These are phyloP conservation scores for Quercus aquifolioides DNA, from an alignment of 306 rosid genomes.

Conservation along the genomic window DNA sequence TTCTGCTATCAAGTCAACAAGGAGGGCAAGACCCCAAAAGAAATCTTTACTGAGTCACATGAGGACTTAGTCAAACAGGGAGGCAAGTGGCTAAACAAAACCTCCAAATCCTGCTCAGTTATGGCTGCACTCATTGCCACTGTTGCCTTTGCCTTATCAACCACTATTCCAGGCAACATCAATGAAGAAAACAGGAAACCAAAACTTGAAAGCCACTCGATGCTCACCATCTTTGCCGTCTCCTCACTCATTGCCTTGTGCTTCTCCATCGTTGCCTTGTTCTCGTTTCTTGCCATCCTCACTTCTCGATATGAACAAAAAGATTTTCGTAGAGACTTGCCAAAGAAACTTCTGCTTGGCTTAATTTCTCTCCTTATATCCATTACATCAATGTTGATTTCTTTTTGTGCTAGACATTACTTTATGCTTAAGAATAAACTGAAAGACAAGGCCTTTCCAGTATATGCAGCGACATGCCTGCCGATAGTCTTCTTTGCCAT, in stretches of 20 bases:
- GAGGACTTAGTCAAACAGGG: constrained; percentile 10
- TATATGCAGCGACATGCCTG: neutral
- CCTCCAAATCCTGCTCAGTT: constrained; percentile 47
- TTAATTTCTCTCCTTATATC: constrained; percentile 4
- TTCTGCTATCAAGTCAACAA: constrained; percentile 32
- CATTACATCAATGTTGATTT: neutral
- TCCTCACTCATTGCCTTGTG: constrained; percentile 30
- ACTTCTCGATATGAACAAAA: neutral
- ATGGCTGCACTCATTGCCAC: constrained; percentile 59
- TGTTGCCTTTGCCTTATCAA: constrained; percentile 36
- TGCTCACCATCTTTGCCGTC: constrained; percentile 19
- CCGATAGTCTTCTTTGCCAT: neutral
- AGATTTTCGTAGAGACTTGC: neutral
- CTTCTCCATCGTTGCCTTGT: constrained; percentile 22
- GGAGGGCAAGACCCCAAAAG: constrained; percentile 18
- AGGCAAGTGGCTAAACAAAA: constrained; percentile 36
- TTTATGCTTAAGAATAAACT: neutral
- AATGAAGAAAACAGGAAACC: constrained; percentile 1
- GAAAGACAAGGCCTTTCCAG: neutral
- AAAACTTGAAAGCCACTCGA: neutral
- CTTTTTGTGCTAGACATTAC: constrained; percentile 8
- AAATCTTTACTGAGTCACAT: constrained; percentile 38
- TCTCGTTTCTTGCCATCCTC: constrained; percentile 8
- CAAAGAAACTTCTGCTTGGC: constrained; percentile 8
- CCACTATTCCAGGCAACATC: constrained; percentile 28